Conservation (phyloP, 2,329 filamentous ascomycete genomes). For the Ilyonectria destructans region DNA sequence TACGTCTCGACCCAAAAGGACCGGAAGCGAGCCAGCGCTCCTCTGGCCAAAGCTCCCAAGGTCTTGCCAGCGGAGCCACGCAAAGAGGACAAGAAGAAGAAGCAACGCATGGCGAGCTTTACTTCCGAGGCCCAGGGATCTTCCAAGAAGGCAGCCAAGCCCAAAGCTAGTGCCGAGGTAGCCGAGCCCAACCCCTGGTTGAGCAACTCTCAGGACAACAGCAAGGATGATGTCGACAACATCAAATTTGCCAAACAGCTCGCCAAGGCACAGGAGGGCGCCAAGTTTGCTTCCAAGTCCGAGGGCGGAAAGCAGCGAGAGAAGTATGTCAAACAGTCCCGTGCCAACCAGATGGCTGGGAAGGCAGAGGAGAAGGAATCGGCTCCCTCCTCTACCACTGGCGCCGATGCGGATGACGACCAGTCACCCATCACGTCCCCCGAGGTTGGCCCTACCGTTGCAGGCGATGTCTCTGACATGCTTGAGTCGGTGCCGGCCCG, state of each 20-base stretch:
- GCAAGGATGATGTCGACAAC: constrained; percentile 75
- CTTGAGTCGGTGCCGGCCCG: constrained; percentile 80
- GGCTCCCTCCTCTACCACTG: constrained; percentile 75
- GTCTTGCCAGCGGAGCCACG: constrained; percentile 52
- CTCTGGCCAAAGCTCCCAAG: constrained; percentile 52
- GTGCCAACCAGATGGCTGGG: constrained; percentile 68
- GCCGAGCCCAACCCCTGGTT: constrained; percentile 50
- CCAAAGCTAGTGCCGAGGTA: constrained; percentile 53
- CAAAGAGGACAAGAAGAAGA: constrained; percentile 63
- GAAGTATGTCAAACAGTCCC: constrained; percentile 81
- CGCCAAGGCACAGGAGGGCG: constrained; percentile 79
- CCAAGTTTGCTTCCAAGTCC: constrained; percentile 69
- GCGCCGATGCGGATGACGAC: constrained; percentile 86
- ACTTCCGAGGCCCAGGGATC: constrained; percentile 56
- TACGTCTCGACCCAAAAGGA: constrained; percentile 57
- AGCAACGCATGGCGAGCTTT: constrained; percentile 63
- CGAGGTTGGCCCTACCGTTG: constrained; percentile 68
- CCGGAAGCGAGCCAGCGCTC: constrained; percentile 51
- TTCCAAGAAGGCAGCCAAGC: constrained; percentile 58
- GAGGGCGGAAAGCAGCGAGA: constrained; percentile 75
- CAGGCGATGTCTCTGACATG: constrained; percentile 90
- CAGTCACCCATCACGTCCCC: constrained; percentile 81
- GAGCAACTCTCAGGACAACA: constrained; percentile 55
- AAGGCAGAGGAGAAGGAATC: constrained; percentile 63
- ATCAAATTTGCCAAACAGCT: constrained; percentile 85